These are phyloP conservation scores for Nicotiana paniculata DNA, from an alignment of 257 asterid species.

Conservation along the genomic window DNA sequence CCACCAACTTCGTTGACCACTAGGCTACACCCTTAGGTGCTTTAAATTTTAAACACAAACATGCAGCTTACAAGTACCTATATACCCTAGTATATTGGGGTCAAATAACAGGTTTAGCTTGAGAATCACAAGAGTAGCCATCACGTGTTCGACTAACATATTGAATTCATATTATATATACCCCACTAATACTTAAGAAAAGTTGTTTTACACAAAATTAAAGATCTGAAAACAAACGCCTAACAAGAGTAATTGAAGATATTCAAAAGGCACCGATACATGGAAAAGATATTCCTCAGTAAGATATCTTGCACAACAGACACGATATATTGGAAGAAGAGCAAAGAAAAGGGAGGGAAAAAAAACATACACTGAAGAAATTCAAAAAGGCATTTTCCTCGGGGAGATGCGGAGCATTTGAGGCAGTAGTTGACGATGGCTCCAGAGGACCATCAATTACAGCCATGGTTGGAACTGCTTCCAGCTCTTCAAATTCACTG, in stretches of 20 bases:
- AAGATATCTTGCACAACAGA: not conserved
- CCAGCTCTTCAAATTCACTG: conserved; percentile 91
- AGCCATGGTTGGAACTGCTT: conserved; percentile 83
- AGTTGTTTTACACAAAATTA: not conserved
- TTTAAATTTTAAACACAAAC: too few species aligned
- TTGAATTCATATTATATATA: not conserved
- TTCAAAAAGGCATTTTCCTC: conserved; percentile 84
- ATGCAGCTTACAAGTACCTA: too few species aligned
- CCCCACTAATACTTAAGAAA: not conserved
- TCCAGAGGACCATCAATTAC: conserved; percentile 87
- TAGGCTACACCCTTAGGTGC: too few species aligned
- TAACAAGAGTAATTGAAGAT: not conserved
- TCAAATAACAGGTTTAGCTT: not conserved
- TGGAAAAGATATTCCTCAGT: not conserved
- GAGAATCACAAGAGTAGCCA: not conserved
- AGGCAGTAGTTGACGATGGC: conserved; percentile 49
- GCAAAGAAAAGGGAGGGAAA: not conserved
- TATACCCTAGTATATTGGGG: not conserved
- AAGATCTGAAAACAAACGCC: not conserved
- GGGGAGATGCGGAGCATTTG: conserved; percentile 44
- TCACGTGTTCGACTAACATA: not conserved
- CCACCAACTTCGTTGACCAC: too few species aligned
- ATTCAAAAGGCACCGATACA: not conserved
- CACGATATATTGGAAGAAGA: not conserved
- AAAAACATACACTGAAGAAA: conserved; percentile 68